Conservation (phyloP, 176 grass and related monocot genomes). For the Bothriochloa decipiens region DNA sequence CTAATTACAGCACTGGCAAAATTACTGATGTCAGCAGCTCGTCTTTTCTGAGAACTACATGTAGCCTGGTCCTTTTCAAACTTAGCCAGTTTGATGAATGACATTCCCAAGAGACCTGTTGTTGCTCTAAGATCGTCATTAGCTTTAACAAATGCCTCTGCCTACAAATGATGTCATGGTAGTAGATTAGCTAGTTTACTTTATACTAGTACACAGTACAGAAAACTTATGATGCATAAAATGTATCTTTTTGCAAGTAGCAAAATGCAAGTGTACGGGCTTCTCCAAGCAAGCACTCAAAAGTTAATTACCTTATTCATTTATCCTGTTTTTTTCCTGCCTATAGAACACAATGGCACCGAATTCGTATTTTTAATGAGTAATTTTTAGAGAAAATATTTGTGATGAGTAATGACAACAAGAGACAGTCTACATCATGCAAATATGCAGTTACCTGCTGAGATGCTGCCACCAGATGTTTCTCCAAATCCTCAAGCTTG, state of each 20-base stretch:
- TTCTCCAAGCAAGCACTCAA: slow-evolving; percentile 14
- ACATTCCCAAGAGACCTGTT: slow-evolving; percentile 76
- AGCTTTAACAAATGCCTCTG: slow-evolving; percentile 66
- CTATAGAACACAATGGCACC: neutral
- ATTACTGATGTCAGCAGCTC: slow-evolving; percentile 66
- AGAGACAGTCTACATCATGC: neutral
- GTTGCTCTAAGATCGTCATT: slow-evolving; percentile 75
- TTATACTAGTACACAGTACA: slow-evolving; percentile 3
- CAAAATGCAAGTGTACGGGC: neutral
- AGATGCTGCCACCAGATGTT: slow-evolving; percentile 72
- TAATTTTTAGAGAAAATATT: no score
- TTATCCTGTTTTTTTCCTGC: neutral
- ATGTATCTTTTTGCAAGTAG: slow-evolving; percentile 20
- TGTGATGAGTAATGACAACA: neutral
- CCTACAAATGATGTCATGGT: slow-evolving; percentile 52
- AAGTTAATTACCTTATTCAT: neutral
- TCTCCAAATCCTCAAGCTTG: slow-evolving; percentile 73
- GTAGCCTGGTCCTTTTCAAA: slow-evolving; percentile 71
- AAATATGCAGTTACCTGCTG: slow-evolving; percentile 57
- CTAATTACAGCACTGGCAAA: slow-evolving; percentile 74
- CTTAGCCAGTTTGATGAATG: slow-evolving; percentile 83
- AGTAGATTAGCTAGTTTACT: slow-evolving; percentile 23
- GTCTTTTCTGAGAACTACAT: slow-evolving; percentile 61
- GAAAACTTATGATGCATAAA: slow-evolving; percentile 1
- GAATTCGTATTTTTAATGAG: neutral